phyloP scores from a whole-genome alignment of 768 basidiomycete genomes.

The Podaxis rugospora region DNA sequence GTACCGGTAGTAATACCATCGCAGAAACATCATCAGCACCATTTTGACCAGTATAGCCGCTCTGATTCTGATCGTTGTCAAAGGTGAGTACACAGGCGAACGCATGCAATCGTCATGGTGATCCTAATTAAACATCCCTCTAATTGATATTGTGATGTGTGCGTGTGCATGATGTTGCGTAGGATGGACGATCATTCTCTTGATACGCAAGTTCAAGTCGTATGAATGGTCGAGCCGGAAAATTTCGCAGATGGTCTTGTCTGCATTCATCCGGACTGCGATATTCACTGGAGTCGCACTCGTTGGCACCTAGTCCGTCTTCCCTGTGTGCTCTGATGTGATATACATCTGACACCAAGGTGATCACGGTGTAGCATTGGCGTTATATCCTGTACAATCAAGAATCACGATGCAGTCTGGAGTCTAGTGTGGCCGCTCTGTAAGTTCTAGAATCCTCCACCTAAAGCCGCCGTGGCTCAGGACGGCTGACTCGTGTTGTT shows the following conservation, averaged over 20 bases:
- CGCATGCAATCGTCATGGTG: background rate
- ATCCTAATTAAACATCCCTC: background rate
- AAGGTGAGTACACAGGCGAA: background rate
- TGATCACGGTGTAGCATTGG: background rate
- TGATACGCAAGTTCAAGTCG: constrained; percentile 2
- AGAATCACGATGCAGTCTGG: background rate
- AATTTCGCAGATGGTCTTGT: background rate
- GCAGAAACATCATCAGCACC: background rate
- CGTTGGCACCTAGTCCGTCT: background rate
- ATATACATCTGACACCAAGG: background rate
- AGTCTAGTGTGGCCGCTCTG: background rate
- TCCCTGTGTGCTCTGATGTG: background rate
- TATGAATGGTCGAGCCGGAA: background rate
- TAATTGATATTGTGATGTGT: too few relatives aligned
- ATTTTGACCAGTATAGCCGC: background rate
- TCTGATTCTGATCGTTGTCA: background rate
- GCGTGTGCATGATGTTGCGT: background rate
- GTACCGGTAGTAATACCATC: background rate
- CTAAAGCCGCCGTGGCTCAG: background rate
- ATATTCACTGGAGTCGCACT: background rate
- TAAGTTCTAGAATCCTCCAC: background rate
- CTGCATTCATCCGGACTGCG: constrained; percentile 6
- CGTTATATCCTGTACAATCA: background rate
- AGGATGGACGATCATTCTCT: background rate
- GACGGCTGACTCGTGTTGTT: background rate